Base-by-base conservation (phyloP, 306 rosid species). In the peach (Prunus persica) region DNA sequence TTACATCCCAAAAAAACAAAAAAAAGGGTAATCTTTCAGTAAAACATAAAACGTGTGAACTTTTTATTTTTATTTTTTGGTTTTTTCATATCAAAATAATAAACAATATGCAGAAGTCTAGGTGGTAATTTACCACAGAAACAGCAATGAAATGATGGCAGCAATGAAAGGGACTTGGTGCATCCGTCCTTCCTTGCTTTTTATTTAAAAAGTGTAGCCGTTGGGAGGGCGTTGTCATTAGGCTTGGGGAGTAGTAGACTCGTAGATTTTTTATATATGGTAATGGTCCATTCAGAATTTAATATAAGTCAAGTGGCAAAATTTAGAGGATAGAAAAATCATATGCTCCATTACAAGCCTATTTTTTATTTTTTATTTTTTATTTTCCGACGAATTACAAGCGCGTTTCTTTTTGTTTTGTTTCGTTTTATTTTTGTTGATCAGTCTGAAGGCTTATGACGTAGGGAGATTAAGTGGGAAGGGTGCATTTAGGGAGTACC, bases 221-320 rank as follows among this genome's bases (percentile, higher is more conserved):
- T 82, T 86, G 78, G 84, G 84, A 78, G 55, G 86, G 76, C 24
- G 73, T 79, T 89, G 78, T 91, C 88, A 71, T 64, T 64, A 64
- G 76, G 28, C 71, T 80, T 70, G 70, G 75, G 38, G 3, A 71
- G 72, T 22, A 22, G 9, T 51, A 1, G 49, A 28, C 8, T 30
- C 43, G 25, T 8, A 12, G 27, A 69, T 47, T 50, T 69, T 4
- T 60, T 8, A 32, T 32, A 15, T 19, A 28, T 18, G 54, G 55
- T 15, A 27, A 51, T 51, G 72, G 74, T 70, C 61, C 27, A 19
- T 54, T 51, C 6, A 18, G 10, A 69, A 28, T 19, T 9, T 69
- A 69, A 69, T 28, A 27, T 69, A 12, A 5, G 43, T 16, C 60
- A 69, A 69, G 45, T 69, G 74, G 10, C 61, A 18, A 27, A 25